Percentiles rank a stretch among this genome's conserved stretches.
Conservation (phyloP, 2,329 filamentous ascomycete genomes). For the Cercospora sojina region DNA sequence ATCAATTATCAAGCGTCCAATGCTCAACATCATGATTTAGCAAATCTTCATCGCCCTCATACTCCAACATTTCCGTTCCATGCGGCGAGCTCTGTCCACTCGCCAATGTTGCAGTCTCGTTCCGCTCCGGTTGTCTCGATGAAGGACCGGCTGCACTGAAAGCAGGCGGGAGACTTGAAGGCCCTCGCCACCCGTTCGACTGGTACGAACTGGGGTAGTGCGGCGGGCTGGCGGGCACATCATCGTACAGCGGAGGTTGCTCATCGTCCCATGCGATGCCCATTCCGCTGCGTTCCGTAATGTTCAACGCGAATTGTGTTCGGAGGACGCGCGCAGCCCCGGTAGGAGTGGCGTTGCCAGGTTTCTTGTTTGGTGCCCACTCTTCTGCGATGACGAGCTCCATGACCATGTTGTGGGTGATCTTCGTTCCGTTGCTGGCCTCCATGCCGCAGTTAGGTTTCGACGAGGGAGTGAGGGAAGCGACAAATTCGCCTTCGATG, state of each 20-base stretch:
- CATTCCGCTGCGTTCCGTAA: slow-evolving; percentile 81
- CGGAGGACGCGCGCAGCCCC: slow-evolving; percentile 86
- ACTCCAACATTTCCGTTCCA: slow-evolving; percentile 44
- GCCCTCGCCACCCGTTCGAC: neutral
- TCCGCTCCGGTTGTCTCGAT: neutral
- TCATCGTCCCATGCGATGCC: slow-evolving; percentile 98
- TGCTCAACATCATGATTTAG: slow-evolving; percentile 49
- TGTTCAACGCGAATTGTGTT: slow-evolving; percentile 81
- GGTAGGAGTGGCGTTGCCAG: slow-evolving; percentile 76
- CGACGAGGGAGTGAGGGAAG: slow-evolving; percentile 58
- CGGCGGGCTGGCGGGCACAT: slow-evolving; percentile 84
- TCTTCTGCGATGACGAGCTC: slow-evolving; percentile 95
- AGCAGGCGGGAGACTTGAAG: neutral
- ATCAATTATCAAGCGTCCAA: slow-evolving; percentile 31
- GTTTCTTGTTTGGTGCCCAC: slow-evolving; percentile 68
- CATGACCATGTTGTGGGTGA: slow-evolving; percentile 81
- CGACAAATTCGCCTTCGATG: slow-evolving; percentile 77
- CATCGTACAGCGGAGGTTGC: slow-evolving; percentile 87
- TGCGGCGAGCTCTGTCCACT: slow-evolving; percentile 14
- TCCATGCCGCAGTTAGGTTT: slow-evolving; percentile 77
- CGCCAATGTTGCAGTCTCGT: neutral
- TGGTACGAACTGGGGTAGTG: slow-evolving; percentile 42
- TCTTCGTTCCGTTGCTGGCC: slow-evolving; percentile 69
- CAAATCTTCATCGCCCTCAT: slow-evolving; percentile 44
- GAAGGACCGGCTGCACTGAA: neutral